These are phyloP conservation scores for Pyrus betulifolia DNA, from an alignment of 306 rosid genomes.

Conservation along the genomic window DNA sequence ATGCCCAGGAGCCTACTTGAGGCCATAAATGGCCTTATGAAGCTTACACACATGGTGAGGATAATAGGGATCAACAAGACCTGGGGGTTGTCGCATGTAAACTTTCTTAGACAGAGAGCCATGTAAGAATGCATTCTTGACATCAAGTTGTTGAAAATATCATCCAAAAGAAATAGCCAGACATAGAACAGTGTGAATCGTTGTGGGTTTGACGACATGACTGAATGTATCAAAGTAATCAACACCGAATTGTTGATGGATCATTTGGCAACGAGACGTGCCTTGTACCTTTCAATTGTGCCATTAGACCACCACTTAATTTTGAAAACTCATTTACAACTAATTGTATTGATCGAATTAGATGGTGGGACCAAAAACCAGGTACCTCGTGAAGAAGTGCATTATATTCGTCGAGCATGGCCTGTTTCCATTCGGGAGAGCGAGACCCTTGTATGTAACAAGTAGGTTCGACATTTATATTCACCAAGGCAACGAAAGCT, in stretches of 20 bases:
- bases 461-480: no score
- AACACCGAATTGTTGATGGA: neutral
- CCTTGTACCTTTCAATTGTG: neutral
- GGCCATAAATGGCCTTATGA: neutral
- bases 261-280: neutral
- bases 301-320: neutral
- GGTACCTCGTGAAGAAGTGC: no score
- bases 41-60: neutral
- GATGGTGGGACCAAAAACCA: no score
- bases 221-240: neutral
- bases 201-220: neutral
- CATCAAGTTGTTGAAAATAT: neutral
- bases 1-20: neutral
- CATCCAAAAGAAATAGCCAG: neutral
- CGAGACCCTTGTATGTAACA: no score
- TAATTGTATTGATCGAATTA: no score
- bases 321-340: neutral
- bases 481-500: no score
- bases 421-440: no score
- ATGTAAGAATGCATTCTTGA: neutral
- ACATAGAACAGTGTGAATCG: neutral
- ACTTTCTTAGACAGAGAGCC: neutral
- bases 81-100: neutral
- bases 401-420: no score
- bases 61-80: neutral